Base-by-base conservation (phyloP, 2,329 filamentous ascomycete species). In the Paecilomyces formosus region DNA sequence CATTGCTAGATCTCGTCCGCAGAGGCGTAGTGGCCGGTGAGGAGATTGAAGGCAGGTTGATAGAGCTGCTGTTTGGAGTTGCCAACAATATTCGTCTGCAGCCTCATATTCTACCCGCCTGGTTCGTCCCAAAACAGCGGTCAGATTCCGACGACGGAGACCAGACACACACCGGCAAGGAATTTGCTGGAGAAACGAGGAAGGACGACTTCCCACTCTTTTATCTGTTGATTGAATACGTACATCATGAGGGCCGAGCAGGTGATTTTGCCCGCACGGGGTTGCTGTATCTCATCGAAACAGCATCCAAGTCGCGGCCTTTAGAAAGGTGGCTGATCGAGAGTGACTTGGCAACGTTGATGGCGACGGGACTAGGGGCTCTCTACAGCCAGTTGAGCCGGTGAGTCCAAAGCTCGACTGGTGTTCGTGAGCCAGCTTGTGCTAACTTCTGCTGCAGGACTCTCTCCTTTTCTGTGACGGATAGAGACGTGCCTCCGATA, bases 251-350 rank as follows among this genome's bases (percentile, higher is more conserved):
- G 70, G 94, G 94, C 50, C 88, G 93, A 58, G 89, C 95, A 18
- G 94, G 94, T 12, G 94, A 99, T 74, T 99, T 99, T 79, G 93
- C 94, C 2, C 83, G 94, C 58, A 99, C 94, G 0, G 94, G 94
- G 0, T 74, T 99, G 61, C 81, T 99, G 7, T 99, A 99, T 75
- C 90, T 99, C 60, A 96, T 97, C 65, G 93, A 97, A 75, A 90
- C 91, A 0, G 91, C 93, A 0, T 93, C 91, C 0, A 88, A 86
- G 64, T 96, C 92, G 0, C 84, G 86, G 21, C 83, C 86, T 0
- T 75, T 99, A 60, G 94, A 99, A 76, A 89, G 91, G 68, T 99
- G 94, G 94, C 90, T 99, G 63, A 91, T 97, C 53, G 92, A 96
- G 70, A 97, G 93, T 72, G 94, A 99, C 71, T 80, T 99, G 56